Evolutionary conservation across 345 rosid genomes (phyloP).

Genomic region (Cardamine resedifolia): DNA sequence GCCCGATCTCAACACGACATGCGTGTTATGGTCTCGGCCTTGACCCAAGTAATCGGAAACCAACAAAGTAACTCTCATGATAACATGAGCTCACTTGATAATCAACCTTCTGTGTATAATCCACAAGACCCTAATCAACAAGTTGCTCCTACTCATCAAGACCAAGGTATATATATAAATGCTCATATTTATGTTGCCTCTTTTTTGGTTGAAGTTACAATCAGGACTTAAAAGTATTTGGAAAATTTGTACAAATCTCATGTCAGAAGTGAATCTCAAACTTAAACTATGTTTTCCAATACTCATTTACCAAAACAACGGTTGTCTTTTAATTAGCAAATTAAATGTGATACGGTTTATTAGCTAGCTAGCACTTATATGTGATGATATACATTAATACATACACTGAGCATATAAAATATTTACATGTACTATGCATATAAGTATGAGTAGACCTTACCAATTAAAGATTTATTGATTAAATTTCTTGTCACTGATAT

Average conservation of each 20-base stretch:
- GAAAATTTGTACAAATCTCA: not conserved
- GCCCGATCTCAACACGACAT: slow-evolving; percentile 70
- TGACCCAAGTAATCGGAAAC: slow-evolving; percentile 65
- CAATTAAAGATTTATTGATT: not conserved
- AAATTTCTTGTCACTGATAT: not conserved
- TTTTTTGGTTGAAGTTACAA: slow-evolving; percentile 7
- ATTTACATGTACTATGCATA: not conserved
- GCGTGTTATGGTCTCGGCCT: slow-evolving; percentile 68
- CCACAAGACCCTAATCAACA: slow-evolving; percentile 33
- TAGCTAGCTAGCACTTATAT: not conserved
- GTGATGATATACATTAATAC: not conserved
- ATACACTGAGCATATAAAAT: not conserved
- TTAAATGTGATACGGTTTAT: slow-evolving; percentile 7
- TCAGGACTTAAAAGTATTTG: not conserved
- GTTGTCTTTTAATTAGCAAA: not conserved
- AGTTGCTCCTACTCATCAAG: slow-evolving; percentile 32
- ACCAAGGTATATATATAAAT: slow-evolving; percentile 34
- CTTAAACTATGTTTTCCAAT: not conserved
- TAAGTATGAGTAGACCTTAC: not conserved
- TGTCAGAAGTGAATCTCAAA: slow-evolving; percentile 1
- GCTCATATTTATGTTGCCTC: not conserved
- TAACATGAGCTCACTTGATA: slow-evolving; percentile 22
- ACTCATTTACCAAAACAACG: not conserved
- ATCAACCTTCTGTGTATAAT: slow-evolving; percentile 24
- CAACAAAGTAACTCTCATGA: slow-evolving; percentile 26